Percentiles rank a stretch among this genome's conserved stretches.
Evolutionary conservation across 2,329 filamentous ascomycete species (phyloP).

Genomic region (Fusarium zealandicum): DNA sequence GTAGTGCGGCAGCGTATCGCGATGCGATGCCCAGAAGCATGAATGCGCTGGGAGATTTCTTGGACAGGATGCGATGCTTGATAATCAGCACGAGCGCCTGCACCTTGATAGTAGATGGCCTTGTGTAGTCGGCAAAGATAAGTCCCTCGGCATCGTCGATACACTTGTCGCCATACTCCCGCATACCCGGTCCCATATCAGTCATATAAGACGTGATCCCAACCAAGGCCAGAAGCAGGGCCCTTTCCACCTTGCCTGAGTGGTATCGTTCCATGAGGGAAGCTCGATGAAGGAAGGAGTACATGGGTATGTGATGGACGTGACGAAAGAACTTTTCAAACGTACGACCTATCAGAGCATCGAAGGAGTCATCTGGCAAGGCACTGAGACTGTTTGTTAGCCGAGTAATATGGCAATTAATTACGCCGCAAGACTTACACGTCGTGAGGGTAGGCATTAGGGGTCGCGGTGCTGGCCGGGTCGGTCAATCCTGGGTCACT

Average conservation of each 20-base stretch:
- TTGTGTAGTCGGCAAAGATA: slow-evolving; percentile 61
- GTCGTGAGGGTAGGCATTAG: slow-evolving; percentile 46
- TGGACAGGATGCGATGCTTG: slow-evolving; percentile 54
- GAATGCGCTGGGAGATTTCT: slow-evolving; percentile 54
- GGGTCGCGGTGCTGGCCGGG: slow-evolving; percentile 44
- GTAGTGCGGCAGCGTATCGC: slow-evolving; percentile 52
- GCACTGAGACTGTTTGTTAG: slow-evolving; percentile 41
- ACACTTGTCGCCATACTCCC: slow-evolving; percentile 61
- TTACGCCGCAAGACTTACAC: slow-evolving; percentile 40
- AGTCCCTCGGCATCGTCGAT: slow-evolving; percentile 62
- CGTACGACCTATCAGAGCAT: slow-evolving; percentile 58
- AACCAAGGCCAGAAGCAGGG: slow-evolving; percentile 61
- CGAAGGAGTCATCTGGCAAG: slow-evolving; percentile 53
- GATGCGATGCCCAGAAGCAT: slow-evolving; percentile 54
- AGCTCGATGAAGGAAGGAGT: slow-evolving; percentile 65
- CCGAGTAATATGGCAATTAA: neutral
- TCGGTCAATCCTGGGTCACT: slow-evolving; percentile 48
- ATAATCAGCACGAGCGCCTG: slow-evolving; percentile 56
- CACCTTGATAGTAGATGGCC: slow-evolving; percentile 64
- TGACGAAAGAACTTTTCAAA: slow-evolving; percentile 66
- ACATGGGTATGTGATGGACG: slow-evolving; percentile 65
- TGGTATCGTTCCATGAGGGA: slow-evolving; percentile 67
- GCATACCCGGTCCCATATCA: slow-evolving; percentile 60
- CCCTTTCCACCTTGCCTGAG: slow-evolving; percentile 62
- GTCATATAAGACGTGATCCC: slow-evolving; percentile 64